Evolutionary conservation across 148 eudicot genomes (phyloP).

Genomic region (Agrostemma githago): DNA sequence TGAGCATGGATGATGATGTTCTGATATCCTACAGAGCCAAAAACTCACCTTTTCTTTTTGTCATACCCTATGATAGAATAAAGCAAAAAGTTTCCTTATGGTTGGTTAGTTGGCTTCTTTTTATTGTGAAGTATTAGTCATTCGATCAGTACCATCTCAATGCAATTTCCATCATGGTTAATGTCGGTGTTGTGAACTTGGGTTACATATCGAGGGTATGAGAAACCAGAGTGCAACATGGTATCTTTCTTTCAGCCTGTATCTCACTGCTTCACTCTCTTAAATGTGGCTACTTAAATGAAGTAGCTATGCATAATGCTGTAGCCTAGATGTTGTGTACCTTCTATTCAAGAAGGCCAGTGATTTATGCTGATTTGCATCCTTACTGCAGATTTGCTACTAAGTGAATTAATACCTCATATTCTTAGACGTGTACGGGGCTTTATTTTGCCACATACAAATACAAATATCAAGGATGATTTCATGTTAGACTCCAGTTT

Average conservation of each 20-base stretch:
- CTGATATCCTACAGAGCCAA: too few relatives aligned
- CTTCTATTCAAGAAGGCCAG: neutral
- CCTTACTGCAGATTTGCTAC: conserved; percentile 54
- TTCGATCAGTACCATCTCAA: neutral
- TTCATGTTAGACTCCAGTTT: conserved; percentile 43
- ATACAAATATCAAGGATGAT: conserved; percentile 28
- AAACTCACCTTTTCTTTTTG: too few relatives aligned
- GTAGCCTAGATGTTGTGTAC: neutral
- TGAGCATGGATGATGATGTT: neutral
- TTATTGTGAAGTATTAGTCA: neutral
- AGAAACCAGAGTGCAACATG: neutral
- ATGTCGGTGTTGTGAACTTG: neutral
- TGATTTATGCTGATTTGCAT: conserved; percentile 14
- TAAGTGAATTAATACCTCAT: conserved; percentile 48
- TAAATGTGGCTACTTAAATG: neutral
- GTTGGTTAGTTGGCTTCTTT: neutral
- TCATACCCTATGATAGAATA: neutral
- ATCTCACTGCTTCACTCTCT: neutral
- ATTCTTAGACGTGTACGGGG: conserved; percentile 50
- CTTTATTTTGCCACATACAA: conserved; percentile 29
- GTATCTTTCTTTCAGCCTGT: neutral
- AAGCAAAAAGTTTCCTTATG: neutral
- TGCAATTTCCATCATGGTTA: neutral
- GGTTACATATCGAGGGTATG: neutral
- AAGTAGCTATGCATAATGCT: neutral